Percentiles rank a stretch among this genome's conserved stretches.
phyloP scores from a whole-genome alignment of 2,329 filamentous ascomycete genomes.

The Waltergamsia citrina region DNA sequence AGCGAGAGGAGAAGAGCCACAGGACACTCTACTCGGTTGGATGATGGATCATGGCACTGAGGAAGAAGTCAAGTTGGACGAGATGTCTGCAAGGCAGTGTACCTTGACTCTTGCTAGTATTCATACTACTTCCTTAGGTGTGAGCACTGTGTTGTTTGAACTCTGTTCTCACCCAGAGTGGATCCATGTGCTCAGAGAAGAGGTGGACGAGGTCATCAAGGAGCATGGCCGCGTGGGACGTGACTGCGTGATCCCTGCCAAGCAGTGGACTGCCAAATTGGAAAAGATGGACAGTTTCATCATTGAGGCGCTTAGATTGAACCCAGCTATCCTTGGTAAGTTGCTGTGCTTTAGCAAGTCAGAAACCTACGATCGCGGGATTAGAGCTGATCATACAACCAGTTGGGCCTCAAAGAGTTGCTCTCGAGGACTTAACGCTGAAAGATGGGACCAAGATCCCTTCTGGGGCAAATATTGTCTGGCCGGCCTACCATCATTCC shows the following conservation, averaged over 20 bases:
- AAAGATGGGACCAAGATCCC: conserved; percentile 4
- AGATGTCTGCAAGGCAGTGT: conserved; percentile 1
- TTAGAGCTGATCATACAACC: neutral
- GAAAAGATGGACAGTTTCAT: conserved; percentile 6
- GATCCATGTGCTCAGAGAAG: conserved; percentile 2
- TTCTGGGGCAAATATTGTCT: neutral
- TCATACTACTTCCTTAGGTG: conserved; percentile 3
- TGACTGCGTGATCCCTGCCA: neutral
- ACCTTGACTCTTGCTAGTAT: conserved; percentile 4
- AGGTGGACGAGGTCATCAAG: conserved; percentile 1
- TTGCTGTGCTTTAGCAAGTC: neutral
- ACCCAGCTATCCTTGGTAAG: conserved; percentile 1
- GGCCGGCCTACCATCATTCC: neutral
- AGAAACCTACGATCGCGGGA: too few species aligned
- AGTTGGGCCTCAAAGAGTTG: conserved; percentile 2
- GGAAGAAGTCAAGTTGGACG: conserved; percentile 1
- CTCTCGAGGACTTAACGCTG: neutral
- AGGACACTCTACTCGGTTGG: conserved; percentile 5
- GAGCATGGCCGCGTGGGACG: neutral
- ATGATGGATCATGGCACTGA: conserved; percentile 3
- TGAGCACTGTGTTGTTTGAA: conserved; percentile 1
- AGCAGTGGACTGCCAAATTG: neutral
- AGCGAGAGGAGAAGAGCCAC: conserved; percentile 1
- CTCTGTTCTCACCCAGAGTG: conserved; percentile 5
- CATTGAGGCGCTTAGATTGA: conserved; percentile 1